Conservation (phyloP, 1,139 yeast species). For the Blastobotrys raffinosifermentans region DNA sequence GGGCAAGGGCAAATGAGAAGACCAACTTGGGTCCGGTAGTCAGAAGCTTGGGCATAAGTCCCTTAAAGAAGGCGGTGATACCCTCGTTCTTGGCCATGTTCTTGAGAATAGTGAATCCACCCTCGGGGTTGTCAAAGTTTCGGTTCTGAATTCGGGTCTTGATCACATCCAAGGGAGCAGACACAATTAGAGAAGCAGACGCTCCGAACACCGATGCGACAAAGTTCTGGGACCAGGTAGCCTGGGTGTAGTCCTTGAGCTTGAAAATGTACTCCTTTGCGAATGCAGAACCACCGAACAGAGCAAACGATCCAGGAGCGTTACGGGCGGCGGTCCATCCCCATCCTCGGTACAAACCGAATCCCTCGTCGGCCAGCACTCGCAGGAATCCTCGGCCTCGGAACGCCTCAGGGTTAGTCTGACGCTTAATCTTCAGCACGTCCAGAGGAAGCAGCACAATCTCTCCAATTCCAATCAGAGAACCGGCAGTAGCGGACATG, state of each 20-base stretch:
- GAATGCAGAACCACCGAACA: slow-evolving; percentile 97
- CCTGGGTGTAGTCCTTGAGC: slow-evolving; percentile 75
- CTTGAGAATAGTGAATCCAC: slow-evolving; percentile 86
- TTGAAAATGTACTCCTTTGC: slow-evolving; percentile 95
- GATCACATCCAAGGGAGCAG: slow-evolving; percentile 97
- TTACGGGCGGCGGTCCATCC: slow-evolving; percentile 99
- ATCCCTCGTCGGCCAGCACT: slow-evolving; percentile 85
- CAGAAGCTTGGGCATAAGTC: slow-evolving; percentile 89
- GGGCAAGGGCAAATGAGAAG: slow-evolving; percentile 94
- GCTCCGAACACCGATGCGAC: slow-evolving; percentile 98
- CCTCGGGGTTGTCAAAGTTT: slow-evolving; percentile 92
- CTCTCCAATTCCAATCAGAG: slow-evolving; percentile 95
- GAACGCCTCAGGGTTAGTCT: slow-evolving; percentile 97
- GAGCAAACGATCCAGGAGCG: slow-evolving; percentile 97
- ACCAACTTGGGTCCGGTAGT: slow-evolving; percentile 98
- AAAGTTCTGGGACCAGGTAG: slow-evolving; percentile 94
- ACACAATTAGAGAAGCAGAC: slow-evolving; percentile 89
- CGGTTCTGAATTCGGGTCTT: slow-evolving; percentile 97
- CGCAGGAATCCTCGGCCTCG: slow-evolving; percentile 92
- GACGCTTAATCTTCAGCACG: slow-evolving; percentile 95
- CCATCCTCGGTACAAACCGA: slow-evolving; percentile 95
- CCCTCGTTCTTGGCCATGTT: slow-evolving; percentile 86
- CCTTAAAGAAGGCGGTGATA: slow-evolving; percentile 86
- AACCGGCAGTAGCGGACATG: slow-evolving; percentile 96
- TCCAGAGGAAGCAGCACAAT: slow-evolving; percentile 92